phyloP scores from a whole-genome alignment of 306 rosid species.

The Medicago ruthenica region DNA sequence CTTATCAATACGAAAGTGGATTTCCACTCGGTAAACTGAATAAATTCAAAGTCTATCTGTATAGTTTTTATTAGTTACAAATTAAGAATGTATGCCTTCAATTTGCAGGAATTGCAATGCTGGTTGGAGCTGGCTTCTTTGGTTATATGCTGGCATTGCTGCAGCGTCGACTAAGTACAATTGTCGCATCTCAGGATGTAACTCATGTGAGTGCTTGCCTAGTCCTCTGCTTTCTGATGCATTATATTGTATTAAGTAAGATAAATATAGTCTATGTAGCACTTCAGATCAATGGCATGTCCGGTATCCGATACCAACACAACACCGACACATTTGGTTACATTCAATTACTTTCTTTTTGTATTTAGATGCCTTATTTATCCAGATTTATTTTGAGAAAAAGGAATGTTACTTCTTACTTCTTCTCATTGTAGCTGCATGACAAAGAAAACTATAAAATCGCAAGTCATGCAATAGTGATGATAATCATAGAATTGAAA shows the following conservation, averaged over 20 bases:
- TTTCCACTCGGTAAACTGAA: constrained; percentile 77
- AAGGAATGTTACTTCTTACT: not conserved
- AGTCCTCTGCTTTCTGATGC: constrained; percentile 30
- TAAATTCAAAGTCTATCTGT: constrained; percentile 14
- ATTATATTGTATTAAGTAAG: constrained; percentile 30
- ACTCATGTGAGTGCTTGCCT: constrained; percentile 48
- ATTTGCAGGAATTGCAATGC: constrained; percentile 79
- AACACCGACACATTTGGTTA: not conserved
- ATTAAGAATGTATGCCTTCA: constrained; percentile 31
- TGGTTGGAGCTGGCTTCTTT: constrained; percentile 82
- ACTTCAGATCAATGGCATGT: not conserved
- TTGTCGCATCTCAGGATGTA: constrained; percentile 65
- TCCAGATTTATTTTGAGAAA: too few species aligned
- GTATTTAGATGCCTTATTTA: too few species aligned
- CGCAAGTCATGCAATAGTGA: not conserved
- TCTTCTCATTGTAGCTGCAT: not conserved
- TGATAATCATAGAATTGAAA: constrained; percentile 11
- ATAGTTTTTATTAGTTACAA: constrained; percentile 2
- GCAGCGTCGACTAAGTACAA: constrained; percentile 73
- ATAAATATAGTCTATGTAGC: not conserved
- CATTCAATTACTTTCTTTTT: not conserved
- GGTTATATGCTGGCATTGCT: constrained; percentile 93
- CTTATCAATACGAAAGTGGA: constrained; percentile 90
- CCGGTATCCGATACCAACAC: not conserved
- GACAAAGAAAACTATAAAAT: constrained; percentile 17